Base-by-base conservation (phyloP, 148 eudicot species). In the Camellia lanceoleosa region DNA sequence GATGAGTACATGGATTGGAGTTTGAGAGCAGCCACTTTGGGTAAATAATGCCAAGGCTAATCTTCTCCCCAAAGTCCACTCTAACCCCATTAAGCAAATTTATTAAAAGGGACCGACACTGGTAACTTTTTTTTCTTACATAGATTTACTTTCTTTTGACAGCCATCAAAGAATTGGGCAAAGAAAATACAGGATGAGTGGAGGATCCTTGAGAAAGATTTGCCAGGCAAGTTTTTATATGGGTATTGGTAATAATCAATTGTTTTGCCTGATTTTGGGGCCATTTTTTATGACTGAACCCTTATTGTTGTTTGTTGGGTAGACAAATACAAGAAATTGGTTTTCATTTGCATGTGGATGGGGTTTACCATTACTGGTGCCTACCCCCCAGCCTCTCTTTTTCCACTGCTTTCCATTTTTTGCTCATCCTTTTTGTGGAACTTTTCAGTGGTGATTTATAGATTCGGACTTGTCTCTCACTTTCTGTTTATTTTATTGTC, bases 151-250 rank as follows among this genome's bases (percentile, higher is more conserved):
- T 30, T 79, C 46, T 84, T 49, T 60, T 75, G 63, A 83, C 85
- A 94, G 98, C 88, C 95, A 71, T 75, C 94, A 49, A 49, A 49
- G 52, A 49, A 49, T 54, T 94, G 98, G 95, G 82, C 83, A 11
- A 94, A 89, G 84, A 92, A 81, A 83, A 90, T 94, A 75, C 92
- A 87, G 82, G 97, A 91, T 16, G 97, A 94, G 81, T 94, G 98
- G 98, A 89, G 76, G 83, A 91, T 91, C 77, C 84, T 92, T 67
- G 93, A 92, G 87, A 90, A 88, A 20, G 91, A 90, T 82, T 88
- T 94, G 81, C 98, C 97, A 55, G 98, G 98, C 91, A 71, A 81
- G 73, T 81, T 70, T 58, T 49, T 42, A 47, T 75, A 68, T 47
- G 67, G 18, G 30, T 78, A 16, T 15, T 30, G 19, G 18, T 67